Percentiles rank a stretch among this genome's conserved stretches.
These are phyloP conservation scores for Spergularia marina DNA, from an alignment of 148 eudicot species.

Conservation along the genomic window DNA sequence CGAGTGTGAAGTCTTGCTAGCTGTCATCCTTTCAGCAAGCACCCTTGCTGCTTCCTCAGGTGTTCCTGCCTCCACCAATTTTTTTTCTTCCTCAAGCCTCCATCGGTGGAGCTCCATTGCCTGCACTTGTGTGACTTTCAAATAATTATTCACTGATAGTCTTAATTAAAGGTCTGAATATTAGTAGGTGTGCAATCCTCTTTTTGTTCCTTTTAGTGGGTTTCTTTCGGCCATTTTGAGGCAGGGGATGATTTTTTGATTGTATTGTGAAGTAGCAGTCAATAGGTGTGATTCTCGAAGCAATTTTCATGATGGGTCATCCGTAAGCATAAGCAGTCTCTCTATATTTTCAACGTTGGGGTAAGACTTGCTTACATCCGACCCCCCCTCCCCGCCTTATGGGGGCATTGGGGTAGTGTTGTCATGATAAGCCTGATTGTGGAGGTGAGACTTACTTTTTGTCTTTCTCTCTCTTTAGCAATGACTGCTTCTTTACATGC, in stretches of 20 bases:
- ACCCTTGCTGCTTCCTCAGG: conserved; percentile 40
- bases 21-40: conserved; percentile 36
- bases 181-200: background rate
- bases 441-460: conserved; percentile 22
- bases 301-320: no score
- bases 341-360: no score
- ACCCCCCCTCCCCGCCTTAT: no score
- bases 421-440: background rate
- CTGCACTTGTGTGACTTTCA: conserved; percentile 32
- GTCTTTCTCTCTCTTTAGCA: conserved; percentile 67
- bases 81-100: conserved; percentile 47
- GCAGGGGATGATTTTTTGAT: background rate
- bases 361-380: no score
- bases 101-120: conserved; percentile 55
- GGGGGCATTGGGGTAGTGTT: no score
- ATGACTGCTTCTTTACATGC: conserved; percentile 90
- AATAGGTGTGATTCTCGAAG: no score
- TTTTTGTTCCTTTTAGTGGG: background rate
- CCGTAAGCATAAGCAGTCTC: no score
- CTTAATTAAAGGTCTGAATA: background rate
- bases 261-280: background rate
- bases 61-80: conserved; percentile 31
- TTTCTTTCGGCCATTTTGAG: background rate
- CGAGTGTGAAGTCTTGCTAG: conserved; percentile 24
- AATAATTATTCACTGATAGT: background rate